Percentiles rank a stretch among this genome's conserved stretches.
phyloP scores from a whole-genome alignment of 768 basidiomycete genomes.

The Psilocybe tampanensis region DNA sequence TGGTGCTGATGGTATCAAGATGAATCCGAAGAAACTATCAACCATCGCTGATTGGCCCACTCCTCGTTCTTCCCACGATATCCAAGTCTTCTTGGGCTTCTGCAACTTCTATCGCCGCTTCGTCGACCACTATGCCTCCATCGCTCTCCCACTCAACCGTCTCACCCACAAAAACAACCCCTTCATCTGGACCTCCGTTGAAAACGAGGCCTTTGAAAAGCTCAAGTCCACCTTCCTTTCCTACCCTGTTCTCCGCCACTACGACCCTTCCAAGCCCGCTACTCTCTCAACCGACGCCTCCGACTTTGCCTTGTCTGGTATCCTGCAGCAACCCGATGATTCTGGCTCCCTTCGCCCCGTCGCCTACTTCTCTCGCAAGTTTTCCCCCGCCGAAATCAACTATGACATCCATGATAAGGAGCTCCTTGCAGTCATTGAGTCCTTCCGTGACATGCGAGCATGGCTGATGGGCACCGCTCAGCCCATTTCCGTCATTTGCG shows the following conservation, averaged over 20 bases:
- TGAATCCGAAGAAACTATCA: slow-evolving; percentile 41
- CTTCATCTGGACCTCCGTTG: slow-evolving; percentile 14
- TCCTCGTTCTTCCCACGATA: slow-evolving; percentile 22
- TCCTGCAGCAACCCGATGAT: slow-evolving; percentile 31
- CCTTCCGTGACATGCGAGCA: slow-evolving; percentile 35
- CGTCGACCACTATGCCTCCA: slow-evolving; percentile 36
- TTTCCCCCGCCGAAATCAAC: slow-evolving; percentile 40
- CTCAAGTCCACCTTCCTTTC: slow-evolving; percentile 29
- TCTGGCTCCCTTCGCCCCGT: slow-evolving; percentile 39
- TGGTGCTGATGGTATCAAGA: slow-evolving; percentile 26
- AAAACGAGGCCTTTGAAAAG: slow-evolving; percentile 23
- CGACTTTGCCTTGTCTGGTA: slow-evolving; percentile 32
- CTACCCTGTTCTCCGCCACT: slow-evolving; percentile 34
- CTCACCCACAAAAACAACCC: slow-evolving; percentile 18
- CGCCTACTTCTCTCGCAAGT: slow-evolving; percentile 35
- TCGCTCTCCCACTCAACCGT: slow-evolving; percentile 30
- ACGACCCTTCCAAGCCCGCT: slow-evolving; percentile 26
- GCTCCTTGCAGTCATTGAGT: slow-evolving; percentile 46
- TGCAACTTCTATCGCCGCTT: slow-evolving; percentile 47
- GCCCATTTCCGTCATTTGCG: slow-evolving; percentile 25
- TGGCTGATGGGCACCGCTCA: slow-evolving; percentile 30
- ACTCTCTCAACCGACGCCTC: slow-evolving; percentile 35
- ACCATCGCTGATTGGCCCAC: slow-evolving; percentile 39
- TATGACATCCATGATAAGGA: slow-evolving; percentile 58
- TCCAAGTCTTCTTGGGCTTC: slow-evolving; percentile 46